These are phyloP conservation scores for Tuber microsphaerosporum DNA, from an alignment of 495 filamentous ascomycete genomes.

Conservation along the genomic window DNA sequence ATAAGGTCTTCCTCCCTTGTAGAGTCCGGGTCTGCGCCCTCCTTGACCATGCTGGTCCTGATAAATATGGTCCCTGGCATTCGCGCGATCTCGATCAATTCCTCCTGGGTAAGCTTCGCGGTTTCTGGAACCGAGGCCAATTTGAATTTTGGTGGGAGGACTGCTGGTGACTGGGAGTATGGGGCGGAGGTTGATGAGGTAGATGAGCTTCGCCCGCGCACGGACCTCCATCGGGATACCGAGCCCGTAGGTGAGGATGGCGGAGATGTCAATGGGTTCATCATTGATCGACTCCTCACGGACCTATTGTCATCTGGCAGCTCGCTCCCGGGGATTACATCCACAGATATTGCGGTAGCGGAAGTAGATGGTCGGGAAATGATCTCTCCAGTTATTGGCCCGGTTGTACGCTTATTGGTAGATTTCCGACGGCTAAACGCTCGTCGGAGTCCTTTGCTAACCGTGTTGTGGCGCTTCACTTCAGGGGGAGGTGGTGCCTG, in stretches of 20 bases:
- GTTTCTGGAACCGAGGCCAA: slow-evolving; percentile 27
- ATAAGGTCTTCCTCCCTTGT: slow-evolving; percentile 14
- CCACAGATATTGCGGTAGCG: slow-evolving; percentile 5
- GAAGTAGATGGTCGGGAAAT: slow-evolving; percentile 33
- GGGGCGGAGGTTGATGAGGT: slow-evolving; percentile 1
- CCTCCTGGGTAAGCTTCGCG: slow-evolving; percentile 30
- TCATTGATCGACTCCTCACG: slow-evolving; percentile 1
- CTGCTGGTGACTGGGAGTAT: slow-evolving; percentile 20
- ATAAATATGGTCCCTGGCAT: slow-evolving; percentile 40
- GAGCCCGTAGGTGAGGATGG: slow-evolving; percentile 20
- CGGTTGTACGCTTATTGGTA: slow-evolving; percentile 18
- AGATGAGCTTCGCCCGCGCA: neutral
- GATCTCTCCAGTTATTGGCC: slow-evolving; percentile 27
- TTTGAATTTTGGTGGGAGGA: neutral
- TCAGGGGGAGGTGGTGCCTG: neutral
- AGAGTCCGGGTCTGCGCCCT: slow-evolving; percentile 10
- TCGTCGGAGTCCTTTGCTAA: slow-evolving; percentile 28
- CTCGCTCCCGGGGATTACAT: slow-evolving; percentile 15
- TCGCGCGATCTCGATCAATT: slow-evolving; percentile 24
- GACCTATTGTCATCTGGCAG: neutral
- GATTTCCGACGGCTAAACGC: slow-evolving; percentile 38
- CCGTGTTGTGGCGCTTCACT: slow-evolving; percentile 21
- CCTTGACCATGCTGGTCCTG: slow-evolving; percentile 29
- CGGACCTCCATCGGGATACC: slow-evolving; percentile 33
- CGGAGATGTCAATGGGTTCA: slow-evolving; percentile 4